Evolutionary conservation across 805 yeast species (phyloP).

Genomic region (Lipomyces chichibuensis): DNA sequence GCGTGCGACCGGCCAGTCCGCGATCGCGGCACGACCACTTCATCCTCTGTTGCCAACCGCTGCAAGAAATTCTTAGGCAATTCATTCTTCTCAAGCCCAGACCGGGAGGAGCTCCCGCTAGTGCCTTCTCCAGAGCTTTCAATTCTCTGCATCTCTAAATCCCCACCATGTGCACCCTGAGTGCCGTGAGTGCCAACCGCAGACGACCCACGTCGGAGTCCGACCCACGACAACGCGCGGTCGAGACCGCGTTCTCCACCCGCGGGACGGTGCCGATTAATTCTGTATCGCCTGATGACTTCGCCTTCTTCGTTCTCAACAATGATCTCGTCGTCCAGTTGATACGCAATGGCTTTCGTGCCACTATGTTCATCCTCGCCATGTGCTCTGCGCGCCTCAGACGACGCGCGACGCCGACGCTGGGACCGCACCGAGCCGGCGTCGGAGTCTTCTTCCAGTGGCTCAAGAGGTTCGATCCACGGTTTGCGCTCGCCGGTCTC

Average conservation of each 20-base stretch:
- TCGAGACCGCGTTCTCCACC: conserved; percentile 35
- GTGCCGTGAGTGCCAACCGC: background rate
- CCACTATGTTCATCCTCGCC: conserved; percentile 17
- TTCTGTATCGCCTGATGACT: conserved; percentile 76
- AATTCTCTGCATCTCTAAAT: conserved; percentile 29
- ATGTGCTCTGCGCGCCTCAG: background rate
- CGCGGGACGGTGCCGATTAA: conserved; percentile 56
- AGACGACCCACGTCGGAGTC: conserved; percentile 47
- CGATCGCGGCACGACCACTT: conserved; percentile 36
- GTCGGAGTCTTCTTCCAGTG: background rate
- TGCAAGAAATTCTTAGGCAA: conserved; percentile 31
- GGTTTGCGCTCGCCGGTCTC: conserved; percentile 23
- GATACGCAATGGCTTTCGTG: conserved; percentile 66
- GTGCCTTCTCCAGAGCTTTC: conserved; percentile 13
- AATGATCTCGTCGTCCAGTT: conserved; percentile 72
- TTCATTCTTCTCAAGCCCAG: conserved; percentile 34
- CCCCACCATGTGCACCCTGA: background rate
- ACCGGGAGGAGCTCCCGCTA: conserved; percentile 13
- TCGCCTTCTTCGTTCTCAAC: conserved; percentile 94
- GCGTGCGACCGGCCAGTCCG: conserved; percentile 13
- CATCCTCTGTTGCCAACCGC: conserved; percentile 38
- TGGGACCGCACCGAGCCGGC: background rate
- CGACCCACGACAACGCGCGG: conserved; percentile 60
- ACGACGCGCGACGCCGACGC: background rate
- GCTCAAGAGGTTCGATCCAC: conserved; percentile 16